Percentiles rank a stretch among this genome's conserved stretches.
Conservation (phyloP, 2,329 filamentous ascomycete genomes). For the Ascochyta lentis region DNA sequence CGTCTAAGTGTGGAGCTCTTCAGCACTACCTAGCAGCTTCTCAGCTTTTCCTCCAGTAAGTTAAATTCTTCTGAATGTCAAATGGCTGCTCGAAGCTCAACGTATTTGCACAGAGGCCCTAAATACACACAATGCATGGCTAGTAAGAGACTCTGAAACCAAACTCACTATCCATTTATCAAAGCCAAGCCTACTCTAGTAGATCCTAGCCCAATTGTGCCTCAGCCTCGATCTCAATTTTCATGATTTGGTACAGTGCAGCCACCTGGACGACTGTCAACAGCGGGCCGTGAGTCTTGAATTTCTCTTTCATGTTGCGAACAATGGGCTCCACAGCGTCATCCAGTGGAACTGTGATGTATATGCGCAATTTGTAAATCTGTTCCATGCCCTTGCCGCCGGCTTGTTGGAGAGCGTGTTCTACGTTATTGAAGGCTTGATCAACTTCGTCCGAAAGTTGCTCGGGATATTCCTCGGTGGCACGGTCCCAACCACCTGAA, state of each 20-base stretch:
- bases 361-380: constrained; percentile 46
- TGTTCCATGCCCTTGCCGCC: constrained; percentile 62
- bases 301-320: constrained; percentile 29
- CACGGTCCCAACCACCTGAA: constrained; percentile 35
- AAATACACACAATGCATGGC: too few relatives aligned
- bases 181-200: background rate
- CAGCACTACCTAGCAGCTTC: too few relatives aligned
- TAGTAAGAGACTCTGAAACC: too few relatives aligned
- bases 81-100: too few relatives aligned
- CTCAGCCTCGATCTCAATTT: constrained; percentile 36
- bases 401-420: constrained; percentile 57
- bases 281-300: constrained; percentile 33
- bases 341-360: constrained; percentile 23
- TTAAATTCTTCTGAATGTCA: too few relatives aligned
- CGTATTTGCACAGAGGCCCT: background rate
- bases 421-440: constrained; percentile 61
- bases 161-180: too few relatives aligned
- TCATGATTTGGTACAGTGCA: constrained; percentile 30
- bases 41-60: too few relatives aligned
- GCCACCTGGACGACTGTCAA: constrained; percentile 31
- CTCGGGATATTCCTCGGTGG: constrained; percentile 30
- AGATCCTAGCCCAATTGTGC: constrained; percentile 19
- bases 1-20: too few relatives aligned
- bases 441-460: constrained; percentile 30
- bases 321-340: constrained; percentile 20